Conservation (phyloP, 78 protist genomes). For the Andalucia godoyi region DNA sequence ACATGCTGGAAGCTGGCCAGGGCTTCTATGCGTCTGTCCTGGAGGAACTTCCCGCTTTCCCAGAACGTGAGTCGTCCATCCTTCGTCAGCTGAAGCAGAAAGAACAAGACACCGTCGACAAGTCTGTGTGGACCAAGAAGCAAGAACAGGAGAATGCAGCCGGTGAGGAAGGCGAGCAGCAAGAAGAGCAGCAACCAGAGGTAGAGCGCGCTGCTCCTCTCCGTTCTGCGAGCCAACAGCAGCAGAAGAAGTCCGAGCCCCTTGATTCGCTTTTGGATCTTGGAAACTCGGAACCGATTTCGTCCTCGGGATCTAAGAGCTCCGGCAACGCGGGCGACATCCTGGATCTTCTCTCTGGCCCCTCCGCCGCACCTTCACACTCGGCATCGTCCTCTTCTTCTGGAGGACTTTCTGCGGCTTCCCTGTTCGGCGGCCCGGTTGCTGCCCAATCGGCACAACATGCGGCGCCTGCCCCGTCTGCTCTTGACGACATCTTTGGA, state of each 20-base stretch:
- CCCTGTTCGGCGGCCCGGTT: no score
- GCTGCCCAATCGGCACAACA: no score
- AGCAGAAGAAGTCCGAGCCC: background rate
- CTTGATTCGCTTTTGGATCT: background rate
- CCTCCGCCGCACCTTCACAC: no score
- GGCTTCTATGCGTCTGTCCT: no score
- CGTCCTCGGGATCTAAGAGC: no score
- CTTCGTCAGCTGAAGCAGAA: background rate
- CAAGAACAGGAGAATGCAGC: background rate
- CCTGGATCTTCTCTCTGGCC: no score
- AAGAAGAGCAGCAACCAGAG: background rate
- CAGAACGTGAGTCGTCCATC: background rate
- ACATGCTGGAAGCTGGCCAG: slow-evolving; percentile 9
- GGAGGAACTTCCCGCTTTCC: slow-evolving; percentile 4
- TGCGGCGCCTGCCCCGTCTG: background rate
- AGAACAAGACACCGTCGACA: background rate
- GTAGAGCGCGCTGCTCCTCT: background rate
- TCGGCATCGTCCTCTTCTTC: no score
- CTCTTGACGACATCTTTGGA: slow-evolving; percentile 2
- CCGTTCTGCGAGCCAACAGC: background rate
- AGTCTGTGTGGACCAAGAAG: background rate
- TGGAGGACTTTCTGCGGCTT: no score
- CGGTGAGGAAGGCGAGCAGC: background rate
- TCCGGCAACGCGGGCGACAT: no score
- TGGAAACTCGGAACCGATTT: no score